Base-by-base conservation (phyloP, 148 eudicot species). In the Dysphania ambrosioides region DNA sequence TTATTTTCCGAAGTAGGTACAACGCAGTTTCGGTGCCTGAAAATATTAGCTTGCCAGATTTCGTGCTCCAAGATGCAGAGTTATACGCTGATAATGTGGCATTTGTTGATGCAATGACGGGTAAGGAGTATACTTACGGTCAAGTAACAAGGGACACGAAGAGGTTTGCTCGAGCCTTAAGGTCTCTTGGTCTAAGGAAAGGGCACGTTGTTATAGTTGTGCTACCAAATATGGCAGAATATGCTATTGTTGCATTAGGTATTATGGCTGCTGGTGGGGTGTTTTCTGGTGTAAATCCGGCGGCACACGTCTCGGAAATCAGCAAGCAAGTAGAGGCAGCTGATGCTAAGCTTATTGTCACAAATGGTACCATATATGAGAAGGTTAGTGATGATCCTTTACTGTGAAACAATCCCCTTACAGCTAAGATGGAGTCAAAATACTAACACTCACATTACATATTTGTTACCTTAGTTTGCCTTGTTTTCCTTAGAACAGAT, bases 261-360 rank as follows among this genome's bases (percentile, higher is more conserved):
- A 96, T 96, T 24, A 96, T 96, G 99, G 84, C 91, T 0, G 88
- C 97, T 4, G 96, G 97, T 19, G 94, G 92, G 0, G 89, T 96
- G 18, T 92, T 96, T 78, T 96, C 97, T 9, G 97, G 99, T 31
- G 97, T 81, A 0, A 96, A 96, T 78, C 97, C 99, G 0, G 70
- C 81, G 16, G 85, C 89, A 5, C 94, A 92, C 61, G 35, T 75
- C 0, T 83, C 89, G 0, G 99, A 96, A 62, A 92, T 96, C 58
- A 84, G 74, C 80, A 96, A 86, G 71, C 99, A 96, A 74, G 94
- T 86, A 16, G 94, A 89, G 72, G 85, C 82, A 2, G 90, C 99
- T 51, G 97, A 92, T 65, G 99, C 97, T 11, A 89, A 87, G 85
- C 86, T 89, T 26, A 85, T 96, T 75, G 92, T 96, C 79, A 89